Base-by-base conservation (phyloP, 2,329 filamentous ascomycete species). In the Ilyonectria destructans region DNA sequence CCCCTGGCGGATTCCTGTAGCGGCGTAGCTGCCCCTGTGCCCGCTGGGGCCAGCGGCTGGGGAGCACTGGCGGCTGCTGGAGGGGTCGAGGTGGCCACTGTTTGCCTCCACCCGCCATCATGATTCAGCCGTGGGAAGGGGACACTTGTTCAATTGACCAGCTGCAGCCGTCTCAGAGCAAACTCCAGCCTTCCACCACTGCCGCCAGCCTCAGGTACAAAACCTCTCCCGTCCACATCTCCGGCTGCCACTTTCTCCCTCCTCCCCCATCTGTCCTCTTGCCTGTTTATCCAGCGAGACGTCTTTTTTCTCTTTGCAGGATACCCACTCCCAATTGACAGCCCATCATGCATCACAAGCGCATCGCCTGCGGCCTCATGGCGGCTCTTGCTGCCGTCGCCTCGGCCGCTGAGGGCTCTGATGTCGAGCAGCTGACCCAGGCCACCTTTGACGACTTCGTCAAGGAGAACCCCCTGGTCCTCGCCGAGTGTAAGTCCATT, bases 361-460 rank as follows among this genome's bases (percentile, higher is more conserved):
- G 82, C 75, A 76, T 89, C 71, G 84, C 86, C 76, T 82, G 85
- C 74, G 85, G 86, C 84, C 83, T 89, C 76, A 79, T 89, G 77
- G 85, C 85, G 75, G 86, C 87, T 72, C 82, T 86, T 68, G 86
- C 88, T 69, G 86, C 86, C 73, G 82, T 87, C 73, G 91, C 89
- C 76, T 86, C 89, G 71, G 88, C 91, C 69, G 89, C 88, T 74
- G 85, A 86, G 51, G 87, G 87, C 57, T 97, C 94, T 54, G 95
- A 98, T 81, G 96, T 99, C 72, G 84, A 90, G 77, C 90, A 94
- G 75, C 87, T 99, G 73, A 97, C 93, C 83, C 91, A 92, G 82
- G 94, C 96, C 80, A 94, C 89, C 73, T 99, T 99, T 82, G 88
- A 93, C 75, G 89, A 91, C 69, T 99, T 98, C 83, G 86, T 99